Conservation (phyloP, 257 asterid species). For the Fraxinus anomala region DNA sequence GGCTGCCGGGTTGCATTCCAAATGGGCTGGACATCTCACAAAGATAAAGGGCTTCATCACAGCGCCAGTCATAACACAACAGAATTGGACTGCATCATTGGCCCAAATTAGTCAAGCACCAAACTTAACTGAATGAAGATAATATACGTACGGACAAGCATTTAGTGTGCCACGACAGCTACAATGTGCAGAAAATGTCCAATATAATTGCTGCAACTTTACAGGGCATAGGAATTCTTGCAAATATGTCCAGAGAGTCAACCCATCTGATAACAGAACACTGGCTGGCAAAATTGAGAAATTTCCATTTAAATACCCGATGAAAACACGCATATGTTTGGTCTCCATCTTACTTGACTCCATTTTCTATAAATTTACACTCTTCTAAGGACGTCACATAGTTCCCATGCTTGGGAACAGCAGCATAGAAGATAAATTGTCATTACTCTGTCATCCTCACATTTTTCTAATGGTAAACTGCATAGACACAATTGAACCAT, state of each 20-base stretch:
- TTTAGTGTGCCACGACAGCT: neutral
- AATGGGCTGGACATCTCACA: too few species aligned
- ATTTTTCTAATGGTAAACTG: neutral
- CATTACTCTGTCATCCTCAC: neutral
- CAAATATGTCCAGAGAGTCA: neutral
- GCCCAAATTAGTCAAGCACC: too few species aligned
- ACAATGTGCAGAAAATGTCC: neutral
- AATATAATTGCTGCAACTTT: neutral
- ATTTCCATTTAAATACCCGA: neutral
- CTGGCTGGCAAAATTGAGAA: neutral
- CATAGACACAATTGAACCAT: neutral
- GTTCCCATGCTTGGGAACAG: neutral
- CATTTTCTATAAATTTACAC: neutral
- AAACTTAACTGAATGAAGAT: too few species aligned
- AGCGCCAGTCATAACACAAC: too few species aligned
- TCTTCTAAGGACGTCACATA: neutral
- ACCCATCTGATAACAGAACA: neutral
- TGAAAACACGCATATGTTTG: neutral
- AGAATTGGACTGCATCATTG: too few species aligned
- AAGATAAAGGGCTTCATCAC: too few species aligned
- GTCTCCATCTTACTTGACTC: neutral
- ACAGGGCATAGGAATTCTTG: neutral
- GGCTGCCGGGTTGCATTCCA: too few species aligned
- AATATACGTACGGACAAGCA: neutral
- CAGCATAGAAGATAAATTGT: neutral